Base-by-base conservation (phyloP, 768 basidiomycete species). In the Mycena indigotica region DNA sequence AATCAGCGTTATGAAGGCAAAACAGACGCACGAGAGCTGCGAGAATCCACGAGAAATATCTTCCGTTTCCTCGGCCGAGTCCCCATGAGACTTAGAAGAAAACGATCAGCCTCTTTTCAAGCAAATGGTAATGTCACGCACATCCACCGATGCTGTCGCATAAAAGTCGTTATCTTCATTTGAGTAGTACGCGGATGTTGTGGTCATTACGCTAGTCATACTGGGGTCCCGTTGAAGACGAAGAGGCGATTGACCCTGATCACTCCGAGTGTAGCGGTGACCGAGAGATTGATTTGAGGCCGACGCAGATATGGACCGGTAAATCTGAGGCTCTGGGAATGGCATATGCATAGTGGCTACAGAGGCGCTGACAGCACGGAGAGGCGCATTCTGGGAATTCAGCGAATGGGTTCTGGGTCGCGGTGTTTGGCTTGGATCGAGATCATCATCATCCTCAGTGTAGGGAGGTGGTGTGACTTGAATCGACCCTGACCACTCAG, bases 321-420 rank as follows among this genome's bases (percentile, higher is more conserved):
- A 73, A 26, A 84, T 57, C 59, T 81, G 78, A 13, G 84, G 79
- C 46, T 87, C 82, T 24, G 84, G 82, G 58, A 84, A 82, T 5
- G 75, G 58, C 17, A 81, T 67, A 6, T 67, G 64, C 23, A 59
- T 56, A 30, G 64, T 56, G 5, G 64, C 61, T 4, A 57, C 59
- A 49, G 74, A 62, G n/a, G 70, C 71, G 62, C 77, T 82, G 26
- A 68, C 66, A 15, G 82, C 63, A 50, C 80, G 75, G 53, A 66
- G 73, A 29, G 73, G 69, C 24, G 70, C 67, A 57, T 62, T 66
- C 24, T 66, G 56, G 15, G 66, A 28, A 5, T 71, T 63, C 57
- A 74, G 67, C 2, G 78, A 78, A 21, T 67, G 66, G 1, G 71
- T 63, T 2, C 76, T 66, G 5, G 73, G 70, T 19, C 76, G 65